A percentile compares a stretch with the other conserved stretches of the same genome.
Evolutionary conservation across 768 basidiomycete genomes (phyloP).

Genomic region (Trametes punicea): DNA sequence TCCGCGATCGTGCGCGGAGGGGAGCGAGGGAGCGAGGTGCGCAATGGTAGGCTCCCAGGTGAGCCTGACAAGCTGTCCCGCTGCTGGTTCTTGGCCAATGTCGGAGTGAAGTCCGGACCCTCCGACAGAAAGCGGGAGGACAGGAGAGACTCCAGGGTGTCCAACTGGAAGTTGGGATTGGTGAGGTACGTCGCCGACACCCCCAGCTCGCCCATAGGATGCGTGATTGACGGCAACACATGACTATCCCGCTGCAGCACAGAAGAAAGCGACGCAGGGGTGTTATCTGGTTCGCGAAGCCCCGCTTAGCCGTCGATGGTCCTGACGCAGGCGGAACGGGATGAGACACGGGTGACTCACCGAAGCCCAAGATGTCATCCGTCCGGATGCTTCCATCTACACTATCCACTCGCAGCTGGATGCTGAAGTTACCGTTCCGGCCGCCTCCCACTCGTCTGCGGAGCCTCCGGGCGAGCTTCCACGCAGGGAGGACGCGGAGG

Average conservation of each 20-base stretch:
- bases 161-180: constrained; percentile 66
- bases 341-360: constrained; percentile 29
- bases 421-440: constrained; percentile 43
- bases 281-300: constrained; percentile 33
- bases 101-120: constrained; percentile 67
- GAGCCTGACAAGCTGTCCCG: constrained; percentile 50
- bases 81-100: constrained; percentile 61
- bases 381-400: constrained; percentile 28
- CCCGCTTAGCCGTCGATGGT: constrained; percentile 4
- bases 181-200: constrained; percentile 64
- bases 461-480: constrained; percentile 66
- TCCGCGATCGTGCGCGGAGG: constrained; percentile 44
- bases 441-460: constrained; percentile 41
- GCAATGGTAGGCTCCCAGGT: constrained; percentile 38
- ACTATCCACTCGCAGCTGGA: constrained; percentile 45
- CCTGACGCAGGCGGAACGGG: background rate
- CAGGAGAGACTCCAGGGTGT: constrained; percentile 73
- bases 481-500: constrained; percentile 70
- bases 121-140: constrained; percentile 71
- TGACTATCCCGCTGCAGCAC: constrained; percentile 51
- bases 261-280: constrained; percentile 38
- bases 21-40: constrained; percentile 45
- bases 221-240: constrained; percentile 62
- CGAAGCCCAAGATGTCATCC: constrained; percentile 36
- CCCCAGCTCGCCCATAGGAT: constrained; percentile 62